These are phyloP conservation scores for Vigna hirtella DNA, from an alignment of 306 rosid species.

Conservation along the genomic window DNA sequence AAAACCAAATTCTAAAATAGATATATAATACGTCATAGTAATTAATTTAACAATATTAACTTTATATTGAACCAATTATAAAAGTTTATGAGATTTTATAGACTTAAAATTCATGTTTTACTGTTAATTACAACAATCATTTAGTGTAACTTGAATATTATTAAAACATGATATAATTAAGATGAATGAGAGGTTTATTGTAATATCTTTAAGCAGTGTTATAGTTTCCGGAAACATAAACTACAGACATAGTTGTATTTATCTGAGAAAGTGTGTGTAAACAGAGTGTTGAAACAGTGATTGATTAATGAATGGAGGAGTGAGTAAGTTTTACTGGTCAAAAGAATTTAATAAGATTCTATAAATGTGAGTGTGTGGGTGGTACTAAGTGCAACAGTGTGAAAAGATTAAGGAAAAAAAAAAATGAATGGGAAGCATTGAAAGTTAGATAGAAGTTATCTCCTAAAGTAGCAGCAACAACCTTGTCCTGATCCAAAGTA, in stretches of 20 bases:
- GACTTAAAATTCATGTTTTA: too few relatives aligned
- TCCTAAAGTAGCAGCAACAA: conserved; percentile 50
- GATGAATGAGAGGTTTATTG: too few relatives aligned
- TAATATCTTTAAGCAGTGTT: too few relatives aligned
- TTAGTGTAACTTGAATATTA: too few relatives aligned
- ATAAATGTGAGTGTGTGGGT: not conserved
- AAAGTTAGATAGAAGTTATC: conserved; percentile 4
- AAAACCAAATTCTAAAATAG: too few relatives aligned
- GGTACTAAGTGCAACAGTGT: not conserved
- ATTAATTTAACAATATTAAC: too few relatives aligned
- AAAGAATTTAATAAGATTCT: not conserved
- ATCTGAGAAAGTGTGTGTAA: not conserved
- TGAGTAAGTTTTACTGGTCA: not conserved
- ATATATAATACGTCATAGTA: too few relatives aligned
- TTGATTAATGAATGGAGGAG: not conserved
- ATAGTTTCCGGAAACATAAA: not conserved
- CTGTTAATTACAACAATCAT: too few relatives aligned
- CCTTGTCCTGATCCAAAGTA: conserved; percentile 47
- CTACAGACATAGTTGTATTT: too few relatives aligned
- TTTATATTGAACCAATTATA: too few relatives aligned
- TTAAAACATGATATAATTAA: too few relatives aligned
- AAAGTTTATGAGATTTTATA: too few relatives aligned
- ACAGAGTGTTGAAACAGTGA: not conserved
- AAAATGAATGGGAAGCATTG: not conserved
- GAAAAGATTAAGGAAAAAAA: not conserved